Conservation (phyloP, 805 yeast species). For the Nakazawaea sp. region DNA sequence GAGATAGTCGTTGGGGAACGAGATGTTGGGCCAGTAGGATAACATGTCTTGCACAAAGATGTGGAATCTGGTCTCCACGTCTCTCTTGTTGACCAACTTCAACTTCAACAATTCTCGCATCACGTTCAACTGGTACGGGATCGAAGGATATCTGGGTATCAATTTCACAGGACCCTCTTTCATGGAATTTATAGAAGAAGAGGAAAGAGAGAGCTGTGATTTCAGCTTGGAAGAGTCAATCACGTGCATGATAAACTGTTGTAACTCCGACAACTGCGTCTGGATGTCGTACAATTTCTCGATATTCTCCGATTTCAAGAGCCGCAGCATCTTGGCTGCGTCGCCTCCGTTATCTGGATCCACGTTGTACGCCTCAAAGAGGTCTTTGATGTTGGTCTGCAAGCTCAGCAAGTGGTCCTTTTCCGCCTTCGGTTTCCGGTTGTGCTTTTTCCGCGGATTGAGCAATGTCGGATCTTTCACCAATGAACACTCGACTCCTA, state of each 20-base stretch:
- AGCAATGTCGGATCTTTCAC: conserved; percentile 45
- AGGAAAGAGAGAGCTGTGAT: conserved; percentile 12
- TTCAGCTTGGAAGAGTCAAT: conserved; percentile 11
- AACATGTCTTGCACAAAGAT: conserved; percentile 32
- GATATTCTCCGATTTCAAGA: conserved; percentile 9
- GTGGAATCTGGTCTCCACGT: conserved; percentile 26
- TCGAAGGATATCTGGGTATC: conserved; percentile 27
- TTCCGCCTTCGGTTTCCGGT: conserved; percentile 21
- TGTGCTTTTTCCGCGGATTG: conserved; percentile 27
- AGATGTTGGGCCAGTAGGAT: conserved; percentile 41
- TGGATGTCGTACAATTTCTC: conserved; percentile 10
- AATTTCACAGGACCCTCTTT: conserved; percentile 26
- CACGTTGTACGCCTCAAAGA: conserved; percentile 9
- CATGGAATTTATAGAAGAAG: conserved; percentile 28
- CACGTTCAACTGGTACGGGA: conserved; percentile 28
- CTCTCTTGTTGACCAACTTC: conserved; percentile 26
- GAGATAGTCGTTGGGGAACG: conserved; percentile 27
- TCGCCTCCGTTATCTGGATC: not conserved
- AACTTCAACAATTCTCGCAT: conserved; percentile 30
- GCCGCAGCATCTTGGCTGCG: not conserved
- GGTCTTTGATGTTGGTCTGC: conserved; percentile 20
- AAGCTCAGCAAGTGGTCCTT: conserved; percentile 20
- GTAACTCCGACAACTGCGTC: conserved; percentile 24
- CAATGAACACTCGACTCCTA: conserved; percentile 39
- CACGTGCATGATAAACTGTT: conserved; percentile 22